Conservation (phyloP, 805 yeast genomes). For the Lipomyces kockii region DNA sequence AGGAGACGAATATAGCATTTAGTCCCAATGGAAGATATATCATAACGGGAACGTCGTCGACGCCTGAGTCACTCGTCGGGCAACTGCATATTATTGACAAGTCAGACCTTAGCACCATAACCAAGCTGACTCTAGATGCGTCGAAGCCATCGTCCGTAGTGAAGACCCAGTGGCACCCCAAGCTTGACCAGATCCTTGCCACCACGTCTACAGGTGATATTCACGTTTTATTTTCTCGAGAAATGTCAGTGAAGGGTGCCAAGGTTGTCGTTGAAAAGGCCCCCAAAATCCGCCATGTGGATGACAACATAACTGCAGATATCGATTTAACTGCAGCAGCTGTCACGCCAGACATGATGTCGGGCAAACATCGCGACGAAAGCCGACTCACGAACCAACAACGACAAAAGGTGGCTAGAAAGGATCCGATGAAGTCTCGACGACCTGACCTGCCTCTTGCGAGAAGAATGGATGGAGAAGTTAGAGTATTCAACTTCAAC, state of each 20-base stretch:
- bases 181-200: conserved; percentile 43
- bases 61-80: conserved; percentile 14
- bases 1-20: conserved; percentile 35
- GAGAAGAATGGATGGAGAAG: conserved; percentile 30
- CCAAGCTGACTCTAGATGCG: conserved; percentile 25
- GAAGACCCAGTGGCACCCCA: conserved; percentile 41
- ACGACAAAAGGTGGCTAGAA: conserved; percentile 20
- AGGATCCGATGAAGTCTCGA: conserved; percentile 23
- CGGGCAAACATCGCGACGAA: conserved; percentile 12
- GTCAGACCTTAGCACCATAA: conserved; percentile 41
- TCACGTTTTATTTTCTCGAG: conserved; percentile 41
- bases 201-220: conserved; percentile 43
- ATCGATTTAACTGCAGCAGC: conserved; percentile 42
- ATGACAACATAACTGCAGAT: conserved; percentile 42
- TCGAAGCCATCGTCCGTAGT: conserved; percentile 25
- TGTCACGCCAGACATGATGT: conserved; percentile 5
- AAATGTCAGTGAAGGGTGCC: conserved; percentile 42
- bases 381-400: conserved; percentile 19
- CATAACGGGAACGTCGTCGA: conserved; percentile 39
- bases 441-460: conserved; percentile 38
- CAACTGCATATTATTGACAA: conserved; percentile 41
- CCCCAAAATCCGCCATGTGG: conserved; percentile 43
- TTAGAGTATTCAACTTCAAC: conserved; percentile 17
- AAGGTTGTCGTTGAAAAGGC: conserved; percentile 39
- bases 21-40: conserved; percentile 42